Conservation (phyloP, 345 rosid species). For the Pistacia integerrima region DNA sequence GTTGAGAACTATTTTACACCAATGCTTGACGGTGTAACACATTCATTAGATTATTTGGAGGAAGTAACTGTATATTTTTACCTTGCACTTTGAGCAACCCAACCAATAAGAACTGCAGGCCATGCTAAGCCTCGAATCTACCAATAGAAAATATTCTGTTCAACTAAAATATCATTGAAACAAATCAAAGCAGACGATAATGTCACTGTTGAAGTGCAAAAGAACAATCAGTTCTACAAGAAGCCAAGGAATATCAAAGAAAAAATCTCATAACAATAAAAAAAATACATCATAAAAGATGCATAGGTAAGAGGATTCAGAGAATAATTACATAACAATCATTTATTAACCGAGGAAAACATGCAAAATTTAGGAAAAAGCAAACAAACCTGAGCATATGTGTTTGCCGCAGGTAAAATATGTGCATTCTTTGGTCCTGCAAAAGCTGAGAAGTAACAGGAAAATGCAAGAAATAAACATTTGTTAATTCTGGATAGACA, state of each 20-base stretch:
- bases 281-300: neutral
- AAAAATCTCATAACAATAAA: neutral
- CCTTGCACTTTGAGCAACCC: slow-evolving; percentile 99
- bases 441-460: slow-evolving; percentile 58
- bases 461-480: slow-evolving; percentile 2
- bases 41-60: slow-evolving; percentile 18
- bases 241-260: neutral
- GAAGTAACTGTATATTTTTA: slow-evolving; percentile 26
- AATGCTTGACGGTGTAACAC: neutral
- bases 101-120: slow-evolving; percentile 87
- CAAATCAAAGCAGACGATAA: slow-evolving; percentile 20
- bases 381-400: slow-evolving; percentile 75
- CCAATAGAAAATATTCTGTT: slow-evolving; percentile 10
- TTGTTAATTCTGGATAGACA: neutral
- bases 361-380: slow-evolving; percentile 11
- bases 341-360: neutral
- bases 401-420: slow-evolving; percentile 80
- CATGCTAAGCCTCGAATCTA: slow-evolving; percentile 95
- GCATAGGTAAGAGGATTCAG: neutral
- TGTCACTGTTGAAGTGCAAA: neutral
- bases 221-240: neutral
- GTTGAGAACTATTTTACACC: slow-evolving; percentile 1
- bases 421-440: slow-evolving; percentile 68
- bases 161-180: slow-evolving; percentile 18
- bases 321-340: neutral